Evolutionary conservation across 805 yeast genomes (phyloP), one percentile per base, ranked within the genome.

Genomic region (Yarrowia porcina): DNA sequence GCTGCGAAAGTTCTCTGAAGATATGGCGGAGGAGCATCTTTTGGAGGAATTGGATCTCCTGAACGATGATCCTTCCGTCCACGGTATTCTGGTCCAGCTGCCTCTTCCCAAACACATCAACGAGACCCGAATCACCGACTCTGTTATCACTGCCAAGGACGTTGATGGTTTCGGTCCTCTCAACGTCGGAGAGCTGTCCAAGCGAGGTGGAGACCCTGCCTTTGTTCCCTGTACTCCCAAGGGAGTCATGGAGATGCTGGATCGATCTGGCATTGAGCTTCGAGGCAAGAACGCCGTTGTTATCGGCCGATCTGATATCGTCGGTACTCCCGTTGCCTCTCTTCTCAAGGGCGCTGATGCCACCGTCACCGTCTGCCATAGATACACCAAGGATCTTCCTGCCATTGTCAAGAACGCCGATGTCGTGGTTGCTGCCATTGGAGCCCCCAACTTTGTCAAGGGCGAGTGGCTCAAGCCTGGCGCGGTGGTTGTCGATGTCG

Each of bases 211-310:
- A 21, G 72, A 78, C 36, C 97, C 97, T 32, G 76, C 78, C 65
- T 92, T 90, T 75, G 80, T 87, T 67, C 98, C 99, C 35, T 93
- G 98, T 77, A 93, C 99, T 28, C 99, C 99, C 63, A 85, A 87
- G 76, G 99, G 99, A 64, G 84, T 91, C 69, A 86, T 93, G 79
- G 88, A 85, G 70, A 78, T 93, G 70, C 80, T 93, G 70, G 83
- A 87, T 69, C 81, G 86, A 67, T 82, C 89, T 54, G 84, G 87
- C 9, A 83, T 90, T 25, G 75, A 78, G 32, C 76, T 91, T 64
- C 73, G 82, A n/a, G 97, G 97, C 63, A 83, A 89, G 69, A 82
- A 82, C 66, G 96, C 96, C 18, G 96, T 92, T 64, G 98, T 93
- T 21, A 79, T 94, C 65, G 98, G 99, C 62, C 84, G 98, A 73